Conservation (phyloP, 768 basidiomycete genomes). For the Boletus pseudo-olivaceus region DNA sequence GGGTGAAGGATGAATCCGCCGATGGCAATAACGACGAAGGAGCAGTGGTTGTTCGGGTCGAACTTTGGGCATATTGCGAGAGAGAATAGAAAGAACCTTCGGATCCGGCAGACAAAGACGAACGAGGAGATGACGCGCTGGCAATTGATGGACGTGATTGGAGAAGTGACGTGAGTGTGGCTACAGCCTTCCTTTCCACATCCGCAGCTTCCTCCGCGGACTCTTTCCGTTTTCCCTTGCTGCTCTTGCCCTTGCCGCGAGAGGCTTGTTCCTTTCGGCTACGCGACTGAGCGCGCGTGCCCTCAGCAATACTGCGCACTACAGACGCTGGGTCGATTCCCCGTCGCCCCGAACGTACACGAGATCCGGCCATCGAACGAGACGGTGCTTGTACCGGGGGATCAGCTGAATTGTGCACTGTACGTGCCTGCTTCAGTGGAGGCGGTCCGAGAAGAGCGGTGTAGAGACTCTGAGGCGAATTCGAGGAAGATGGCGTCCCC, state of each 20-base stretch:
- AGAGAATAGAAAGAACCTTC: conserved; percentile 63
- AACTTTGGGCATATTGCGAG: conserved; percentile 65
- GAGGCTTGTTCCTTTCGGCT: conserved; percentile 39
- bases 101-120: conserved; percentile 65
- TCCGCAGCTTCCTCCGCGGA: conserved; percentile 37
- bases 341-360: conserved; percentile 19
- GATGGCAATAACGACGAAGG: conserved; percentile 38
- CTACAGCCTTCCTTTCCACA: conserved; percentile 80
- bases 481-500: conserved; percentile 33
- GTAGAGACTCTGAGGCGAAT: conserved; percentile 60
- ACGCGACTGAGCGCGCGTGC: conserved; percentile 44
- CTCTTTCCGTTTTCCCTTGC: conserved; percentile 51
- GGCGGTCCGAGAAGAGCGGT: conserved; percentile 74
- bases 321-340: conserved; percentile 7
- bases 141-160: conserved; percentile 61
- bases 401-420: conserved; percentile 71
- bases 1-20: conserved; percentile 38
- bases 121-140: conserved; percentile 65
- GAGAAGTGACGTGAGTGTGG: conserved; percentile 70
- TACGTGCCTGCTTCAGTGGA: conserved; percentile 71
- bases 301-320: conserved; percentile 44
- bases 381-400: conserved; percentile 56
- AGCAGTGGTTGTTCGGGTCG: conserved; percentile 49
- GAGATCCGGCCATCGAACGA: conserved; percentile 34
- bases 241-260: conserved; percentile 36